Evolutionary conservation across 2,329 filamentous ascomycete genomes (phyloP), one percentile per base, ranked within the genome.

Genomic region (Trichophaea hybrida): DNA sequence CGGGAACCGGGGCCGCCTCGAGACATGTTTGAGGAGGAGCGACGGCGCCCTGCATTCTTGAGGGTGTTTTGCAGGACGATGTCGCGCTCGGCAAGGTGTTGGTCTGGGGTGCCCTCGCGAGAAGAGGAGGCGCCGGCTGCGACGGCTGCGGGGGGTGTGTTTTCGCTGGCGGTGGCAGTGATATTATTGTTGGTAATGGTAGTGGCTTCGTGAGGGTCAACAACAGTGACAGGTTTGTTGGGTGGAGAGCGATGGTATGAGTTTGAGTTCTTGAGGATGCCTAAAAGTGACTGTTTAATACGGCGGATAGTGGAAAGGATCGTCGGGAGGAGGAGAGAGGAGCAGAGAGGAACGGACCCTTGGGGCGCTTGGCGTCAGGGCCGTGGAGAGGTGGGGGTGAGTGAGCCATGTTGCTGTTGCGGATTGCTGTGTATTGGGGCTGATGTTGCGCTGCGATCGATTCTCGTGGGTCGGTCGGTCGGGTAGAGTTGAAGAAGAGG

Each of bases 41-140:
- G 84, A 55, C 88, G 86, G 66, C 85, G 86, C 37, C 93, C 93
- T 50, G 93, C 89, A 76, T 98, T 98, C 71, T 87, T 82, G 63
- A 96, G 81, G 0, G 93, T 98, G 74, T 98, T 98, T 72, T 90
- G 84, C 61, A 97, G 81, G 2, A 89, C 94, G 68, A 96, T 77
- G 70, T 97, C 93, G 37, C 53, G 53, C n/a, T 55, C 53, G 37
- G 32, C 34, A 4, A 50, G n/a, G 46, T 15, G 12, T 10, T 24
- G 10, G 46, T 17, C n/a, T 10, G 46, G 24, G 46, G 46, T 74
- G 94, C 93, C 66, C 89, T 84, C 3, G 81, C 81, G 67, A 82
- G 66, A 71, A 31, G n/a, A 10, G 34, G 53, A 10, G 34, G 62
- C 54, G 64, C 66, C 40, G 59, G 53, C 60, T 67, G 59, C 62